Evolutionary conservation across 805 yeast species (phyloP), one percentile per base, ranked within the genome.

Genomic region (Debaryomyces castellii): DNA sequence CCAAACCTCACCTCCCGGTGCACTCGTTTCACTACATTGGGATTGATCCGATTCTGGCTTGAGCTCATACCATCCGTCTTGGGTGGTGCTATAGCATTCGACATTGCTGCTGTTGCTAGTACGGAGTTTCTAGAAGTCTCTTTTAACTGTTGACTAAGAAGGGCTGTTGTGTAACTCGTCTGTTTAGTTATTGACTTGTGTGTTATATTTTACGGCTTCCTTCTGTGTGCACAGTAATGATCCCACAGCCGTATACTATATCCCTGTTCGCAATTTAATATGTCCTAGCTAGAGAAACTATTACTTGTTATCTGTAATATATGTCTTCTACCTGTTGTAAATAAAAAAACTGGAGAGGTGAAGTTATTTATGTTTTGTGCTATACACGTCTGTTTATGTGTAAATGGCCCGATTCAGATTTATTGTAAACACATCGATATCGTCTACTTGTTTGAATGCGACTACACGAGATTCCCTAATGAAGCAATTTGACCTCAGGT

Each of bases 1-100:
- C 99, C 99, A 62, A 94, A 91, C 33, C 96, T 78, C 17, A 86
- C 84, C 60, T 86, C 90, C 51, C 86, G 47, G 38, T 55, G 60
- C 27, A 50, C 45, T 41, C 52, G 39, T 42, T 53, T 53, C n/a
- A 51, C 49, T 6, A 51, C 43, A 37, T 21, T 43, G 14, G 50
- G 43, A 37, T 45, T 40, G 7, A 45, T 34, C 28, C 40, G 17
- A 35, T 21, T 35, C 14, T 35, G 38, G 20, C n/a, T 35, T 11
- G 16, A 14, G 6, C 10, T 20, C 34, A 14, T 7, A 17, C 34
- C 34, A 14, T 30, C 34, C 6, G 34, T 8, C 3, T 16, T 30
- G 34, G 34, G 34, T 16, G 34, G 7, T 16, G 20, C 34, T 30
- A 30, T 14, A 14, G 34, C 34, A 30, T 30, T 30, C 18, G 34